These are phyloP conservation scores for Sporothrix pallida DNA, from an alignment of 2,329 filamentous ascomycete species.

Conservation along the genomic window DNA sequence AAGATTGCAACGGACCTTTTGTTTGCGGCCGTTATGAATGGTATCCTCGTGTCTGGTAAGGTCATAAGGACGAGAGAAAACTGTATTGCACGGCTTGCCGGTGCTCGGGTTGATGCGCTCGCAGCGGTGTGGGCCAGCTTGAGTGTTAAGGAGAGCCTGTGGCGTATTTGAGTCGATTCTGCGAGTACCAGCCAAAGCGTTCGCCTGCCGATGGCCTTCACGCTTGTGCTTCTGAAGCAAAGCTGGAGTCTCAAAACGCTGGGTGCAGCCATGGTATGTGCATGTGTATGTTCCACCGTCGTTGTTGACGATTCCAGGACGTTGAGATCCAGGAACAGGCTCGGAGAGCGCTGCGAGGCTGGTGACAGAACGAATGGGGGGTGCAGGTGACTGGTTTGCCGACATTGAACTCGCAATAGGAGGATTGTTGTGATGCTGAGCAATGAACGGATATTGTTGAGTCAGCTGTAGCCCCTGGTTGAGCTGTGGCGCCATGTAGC, in stretches of 20 bases:
- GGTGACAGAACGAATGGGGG: slow-evolving; percentile 40
- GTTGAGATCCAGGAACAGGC: slow-evolving; percentile 44
- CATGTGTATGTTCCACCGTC: slow-evolving; percentile 93
- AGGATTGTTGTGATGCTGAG: slow-evolving; percentile 35
- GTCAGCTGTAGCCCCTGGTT: slow-evolving; percentile 50
- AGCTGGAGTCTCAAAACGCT: slow-evolving; percentile 85
- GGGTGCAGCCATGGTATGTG: slow-evolving; percentile 88
- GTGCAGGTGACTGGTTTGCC: slow-evolving; percentile 25
- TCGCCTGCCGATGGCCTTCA: slow-evolving; percentile 84
- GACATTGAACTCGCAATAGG: slow-evolving; percentile 8
- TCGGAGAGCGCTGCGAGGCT: slow-evolving; percentile 39
- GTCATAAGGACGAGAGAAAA: slow-evolving; percentile 96
- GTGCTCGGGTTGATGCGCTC: slow-evolving; percentile 93
- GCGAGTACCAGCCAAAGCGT: slow-evolving; percentile 52
- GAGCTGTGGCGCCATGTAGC: slow-evolving; percentile 47
- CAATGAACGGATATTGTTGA: slow-evolving; percentile 60
- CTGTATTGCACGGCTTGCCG: slow-evolving; percentile 89
- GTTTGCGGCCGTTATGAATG: slow-evolving; percentile 92
- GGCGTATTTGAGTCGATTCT: slow-evolving; percentile 50
- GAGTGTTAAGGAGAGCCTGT: slow-evolving; percentile 73
- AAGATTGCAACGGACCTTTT: slow-evolving; percentile 89
- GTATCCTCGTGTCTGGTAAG: slow-evolving; percentile 96
- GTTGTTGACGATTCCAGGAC: slow-evolving; percentile 68
- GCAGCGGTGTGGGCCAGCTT: slow-evolving; percentile 92
- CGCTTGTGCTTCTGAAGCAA: slow-evolving; percentile 95